Percentiles rank a stretch among this genome's conserved stretches.
These are phyloP conservation scores for Leishmania tarentolae DNA, from an alignment of 208 protist species.

Conservation along the genomic window DNA sequence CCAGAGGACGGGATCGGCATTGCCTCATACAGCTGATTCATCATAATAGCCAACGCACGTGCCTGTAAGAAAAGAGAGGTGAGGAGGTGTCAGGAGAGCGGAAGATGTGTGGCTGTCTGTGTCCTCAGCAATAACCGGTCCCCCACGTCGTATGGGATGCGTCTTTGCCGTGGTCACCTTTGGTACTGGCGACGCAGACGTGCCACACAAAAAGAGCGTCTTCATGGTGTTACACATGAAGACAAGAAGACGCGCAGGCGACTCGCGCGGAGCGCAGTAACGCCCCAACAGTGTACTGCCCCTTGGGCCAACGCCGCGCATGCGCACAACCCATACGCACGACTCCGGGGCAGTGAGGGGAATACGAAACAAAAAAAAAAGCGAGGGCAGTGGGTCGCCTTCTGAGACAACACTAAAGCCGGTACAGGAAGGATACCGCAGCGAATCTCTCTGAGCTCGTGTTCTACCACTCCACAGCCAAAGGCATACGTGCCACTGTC, in stretches of 20 bases:
- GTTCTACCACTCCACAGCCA: background rate
- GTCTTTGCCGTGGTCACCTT: background rate
- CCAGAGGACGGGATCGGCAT: constrained; percentile 20
- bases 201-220: background rate
- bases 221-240: background rate
- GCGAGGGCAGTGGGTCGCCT: background rate
- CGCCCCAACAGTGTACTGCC: background rate
- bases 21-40: constrained; percentile 48
- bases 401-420: background rate
- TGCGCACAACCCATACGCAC: background rate
- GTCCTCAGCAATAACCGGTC: background rate
- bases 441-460: background rate
- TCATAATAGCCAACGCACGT: background rate
- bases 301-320: background rate
- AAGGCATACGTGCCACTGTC: background rate
- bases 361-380: background rate
- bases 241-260: background rate
- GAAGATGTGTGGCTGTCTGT: background rate
- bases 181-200: background rate
- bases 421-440: background rate
- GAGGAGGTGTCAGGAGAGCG: background rate
- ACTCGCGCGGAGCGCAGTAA: background rate
- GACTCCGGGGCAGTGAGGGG: background rate
- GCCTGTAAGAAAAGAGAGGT: background rate
- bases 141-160: background rate